Conservation (phyloP, 139 green algal genomes). For the Coelastrella sp. region DNA sequence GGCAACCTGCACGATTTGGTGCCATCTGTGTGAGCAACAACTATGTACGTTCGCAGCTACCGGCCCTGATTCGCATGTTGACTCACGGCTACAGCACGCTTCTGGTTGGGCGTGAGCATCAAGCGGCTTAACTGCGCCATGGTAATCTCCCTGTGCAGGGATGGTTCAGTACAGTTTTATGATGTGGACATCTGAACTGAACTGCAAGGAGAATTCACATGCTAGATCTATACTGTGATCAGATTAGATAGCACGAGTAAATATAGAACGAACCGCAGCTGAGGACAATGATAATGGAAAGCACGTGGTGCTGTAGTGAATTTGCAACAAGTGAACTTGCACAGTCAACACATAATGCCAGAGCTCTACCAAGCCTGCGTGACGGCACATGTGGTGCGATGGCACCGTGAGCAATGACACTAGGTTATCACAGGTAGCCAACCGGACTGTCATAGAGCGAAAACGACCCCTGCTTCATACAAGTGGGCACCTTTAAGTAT, state of each 20-base stretch:
- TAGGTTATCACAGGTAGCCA: background rate
- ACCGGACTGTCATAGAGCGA: too few relatives aligned
- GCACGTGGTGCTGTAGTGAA: too few relatives aligned
- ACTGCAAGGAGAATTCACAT: too few relatives aligned
- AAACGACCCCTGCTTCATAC: too few relatives aligned
- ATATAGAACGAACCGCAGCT: background rate
- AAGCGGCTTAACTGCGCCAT: constrained; percentile 4
- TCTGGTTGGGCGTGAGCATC: constrained; percentile 39
- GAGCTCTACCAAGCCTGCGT: too few relatives aligned
- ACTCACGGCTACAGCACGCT: constrained; percentile 43
- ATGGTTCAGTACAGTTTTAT: background rate
- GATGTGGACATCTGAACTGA: background rate
- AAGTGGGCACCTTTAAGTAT: too few relatives aligned
- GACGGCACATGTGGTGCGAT: too few relatives aligned
- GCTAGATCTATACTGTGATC: too few relatives aligned
- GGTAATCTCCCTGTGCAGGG: background rate
- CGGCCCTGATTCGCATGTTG: background rate
- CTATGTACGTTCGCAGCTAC: background rate
- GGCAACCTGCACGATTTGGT: constrained; percentile 15
- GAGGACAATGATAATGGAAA: too few relatives aligned
- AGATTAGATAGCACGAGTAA: background rate
- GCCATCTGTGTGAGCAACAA: too few relatives aligned
- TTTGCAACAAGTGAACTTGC: too few relatives aligned
- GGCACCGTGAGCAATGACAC: background rate
- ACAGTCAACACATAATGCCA: too few relatives aligned